phyloP scores from a whole-genome alignment of 805 yeast species.

The Lipomyces spencermartinsiae region DNA sequence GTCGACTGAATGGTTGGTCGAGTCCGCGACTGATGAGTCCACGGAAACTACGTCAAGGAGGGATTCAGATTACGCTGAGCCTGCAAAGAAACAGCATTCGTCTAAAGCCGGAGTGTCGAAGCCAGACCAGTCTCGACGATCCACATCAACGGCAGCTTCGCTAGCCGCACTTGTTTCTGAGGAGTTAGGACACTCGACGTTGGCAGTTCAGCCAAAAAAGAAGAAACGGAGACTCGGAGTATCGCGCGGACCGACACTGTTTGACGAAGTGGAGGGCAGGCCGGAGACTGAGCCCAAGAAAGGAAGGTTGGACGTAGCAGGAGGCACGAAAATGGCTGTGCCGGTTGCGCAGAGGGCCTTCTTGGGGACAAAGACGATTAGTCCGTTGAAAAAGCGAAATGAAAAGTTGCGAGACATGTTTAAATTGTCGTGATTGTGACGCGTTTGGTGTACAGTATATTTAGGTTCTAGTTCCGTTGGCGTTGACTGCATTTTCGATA shows the following conservation, averaged over 20 bases:
- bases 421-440: conserved; percentile 14
- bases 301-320: conserved; percentile 1
- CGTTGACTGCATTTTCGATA: neutral
- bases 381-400: conserved; percentile 36
- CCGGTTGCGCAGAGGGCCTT: conserved; percentile 29
- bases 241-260: conserved; percentile 19
- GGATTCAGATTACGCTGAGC: neutral
- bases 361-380: conserved; percentile 23
- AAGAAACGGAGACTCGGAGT: conserved; percentile 30
- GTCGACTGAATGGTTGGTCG: neutral
- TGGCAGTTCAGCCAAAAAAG: conserved; percentile 20
- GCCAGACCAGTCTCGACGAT: neutral
- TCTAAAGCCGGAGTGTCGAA: neutral
- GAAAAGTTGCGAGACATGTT: conserved; percentile 32
- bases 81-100: neutral
- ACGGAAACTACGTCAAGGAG: neutral
- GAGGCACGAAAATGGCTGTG: conserved; percentile 20
- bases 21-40: neutral
- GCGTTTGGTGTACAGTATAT: neutral
- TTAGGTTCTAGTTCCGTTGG: neutral
- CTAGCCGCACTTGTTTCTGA: conserved; percentile 29
- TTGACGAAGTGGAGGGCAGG: conserved; percentile 21
- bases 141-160: conserved; percentile 16
- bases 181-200: conserved; percentile 18
- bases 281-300: conserved; percentile 13